These are phyloP conservation scores for Cercospora janseana DNA, from an alignment of 2,329 filamentous ascomycete genomes.

Conservation along the genomic window DNA sequence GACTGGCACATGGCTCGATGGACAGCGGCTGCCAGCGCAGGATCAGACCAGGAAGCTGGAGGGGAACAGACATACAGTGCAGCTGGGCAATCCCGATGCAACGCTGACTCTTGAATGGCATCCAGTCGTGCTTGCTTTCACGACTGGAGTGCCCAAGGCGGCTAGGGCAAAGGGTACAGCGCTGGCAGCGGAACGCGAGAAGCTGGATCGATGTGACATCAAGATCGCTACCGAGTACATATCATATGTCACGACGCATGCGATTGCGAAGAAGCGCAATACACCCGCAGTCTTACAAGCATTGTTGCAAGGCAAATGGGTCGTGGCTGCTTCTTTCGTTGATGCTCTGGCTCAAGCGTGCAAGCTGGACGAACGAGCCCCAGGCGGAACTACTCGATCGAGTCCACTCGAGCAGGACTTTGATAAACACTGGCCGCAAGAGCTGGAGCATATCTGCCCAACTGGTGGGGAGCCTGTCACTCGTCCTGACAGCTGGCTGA, in stretches of 20 bases:
- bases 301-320: conserved; percentile 73
- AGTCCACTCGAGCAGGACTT: conserved; percentile 73
- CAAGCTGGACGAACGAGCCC: conserved; percentile 31
- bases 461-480: conserved; percentile 72
- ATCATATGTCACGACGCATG: conserved; percentile 72
- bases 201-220: conserved; percentile 81
- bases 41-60: conserved; percentile 40
- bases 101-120: conserved; percentile 59
- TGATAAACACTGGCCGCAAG: conserved; percentile 72
- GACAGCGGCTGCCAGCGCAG: conserved; percentile 59
- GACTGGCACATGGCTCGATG: conserved; percentile 77
- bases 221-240: conserved; percentile 77
- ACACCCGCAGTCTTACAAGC: conserved; percentile 84
- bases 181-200: conserved; percentile 59
- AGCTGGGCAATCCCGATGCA: conserved; percentile 62
- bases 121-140: conserved; percentile 77
- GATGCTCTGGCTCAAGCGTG: conserved; percentile 67
- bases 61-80: conserved; percentile 58
- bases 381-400: conserved; percentile 25
- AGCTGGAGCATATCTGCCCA: conserved; percentile 68
- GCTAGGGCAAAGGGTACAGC: conserved; percentile 50
- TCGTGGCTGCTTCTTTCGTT: conserved; percentile 72
- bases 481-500: conserved; percentile 61
- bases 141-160: conserved; percentile 62
- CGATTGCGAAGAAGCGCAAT: conserved; percentile 85